Base-by-base conservation (phyloP, 2,329 filamentous ascomycete species). In the Arthrobotrys sinensis region DNA sequence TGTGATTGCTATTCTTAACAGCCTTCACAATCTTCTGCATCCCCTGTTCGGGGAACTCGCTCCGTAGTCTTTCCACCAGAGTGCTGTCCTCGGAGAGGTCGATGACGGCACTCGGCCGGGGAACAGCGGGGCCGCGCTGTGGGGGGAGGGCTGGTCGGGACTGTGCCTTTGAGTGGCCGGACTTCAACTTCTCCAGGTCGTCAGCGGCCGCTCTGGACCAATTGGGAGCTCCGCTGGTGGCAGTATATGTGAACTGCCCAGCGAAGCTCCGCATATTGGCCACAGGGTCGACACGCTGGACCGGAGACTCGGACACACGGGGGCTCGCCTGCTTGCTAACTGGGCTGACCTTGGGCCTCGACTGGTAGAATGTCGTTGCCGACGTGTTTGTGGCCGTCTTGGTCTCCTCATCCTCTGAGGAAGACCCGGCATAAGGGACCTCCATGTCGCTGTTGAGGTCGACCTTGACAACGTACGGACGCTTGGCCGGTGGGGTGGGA, bases 301-400 rank as follows among this genome's bases (percentile, higher is more conserved):
- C 50, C 28, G 73, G 73, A 11, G 73, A 77, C 40, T 77, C 73
- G n/a, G 73, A 57, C 19, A 77, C 66, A 16, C 52, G 53, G 7
- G 73, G 50, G 34, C 70, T 75, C 10, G 40, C 52, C 7, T 24
- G 21, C 6, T 45, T 40, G 19, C 16, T 48, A 34, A 34, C 67
- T 2, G 70, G 70, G 32, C 73, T 77, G 4, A 48, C 50, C 32
- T 65, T 77, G 14, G 73, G 73, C 34, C 73, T 52, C 8, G 66
- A 71, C 66, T 77, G 73, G 40, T 77, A 77, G 19, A 77, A 77
- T n/a, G 73, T 65, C 28, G 73, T 77, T 34, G 75, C 68, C 1
- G 75, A 72, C 14, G 75, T 43, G 46, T 72, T 73, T 21, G 67
- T 48, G 28, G n/a, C 45, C 3, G 46, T 38, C 24, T 48, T 72